These are phyloP conservation scores for Chaetomiaceae sp. DNA, from an alignment of 2,329 filamentous ascomycete genomes.

Conservation along the genomic window DNA sequence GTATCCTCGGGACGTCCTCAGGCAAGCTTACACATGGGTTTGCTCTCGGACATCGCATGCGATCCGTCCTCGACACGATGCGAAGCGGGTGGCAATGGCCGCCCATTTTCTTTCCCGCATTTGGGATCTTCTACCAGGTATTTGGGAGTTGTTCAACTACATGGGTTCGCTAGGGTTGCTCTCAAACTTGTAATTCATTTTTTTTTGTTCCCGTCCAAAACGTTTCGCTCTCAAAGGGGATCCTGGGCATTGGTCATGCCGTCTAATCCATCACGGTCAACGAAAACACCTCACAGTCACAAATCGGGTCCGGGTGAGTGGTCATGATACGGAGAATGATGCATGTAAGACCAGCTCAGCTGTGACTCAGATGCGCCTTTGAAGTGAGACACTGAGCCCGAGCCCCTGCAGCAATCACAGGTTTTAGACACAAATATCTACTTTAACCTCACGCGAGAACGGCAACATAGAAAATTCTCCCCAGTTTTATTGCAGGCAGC, in stretches of 20 bases:
- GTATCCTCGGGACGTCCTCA: not conserved
- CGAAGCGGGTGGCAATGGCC: slow-evolving; percentile 4
- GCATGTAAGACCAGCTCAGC: too few species aligned
- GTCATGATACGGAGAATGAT: too few species aligned
- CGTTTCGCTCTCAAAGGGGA: not conserved
- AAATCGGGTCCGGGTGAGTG: too few species aligned
- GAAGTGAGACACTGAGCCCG: too few species aligned
- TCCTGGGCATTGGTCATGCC: not conserved
- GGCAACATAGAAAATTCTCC: too few species aligned
- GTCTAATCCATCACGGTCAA: too few species aligned
- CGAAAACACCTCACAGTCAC: too few species aligned
- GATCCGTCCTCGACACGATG: slow-evolving; percentile 15
- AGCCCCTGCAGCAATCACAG: too few species aligned
- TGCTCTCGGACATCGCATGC: not conserved
- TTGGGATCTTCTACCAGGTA: slow-evolving; percentile 26
- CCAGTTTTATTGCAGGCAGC: too few species aligned
- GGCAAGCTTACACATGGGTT: not conserved
- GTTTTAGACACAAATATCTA: too few species aligned
- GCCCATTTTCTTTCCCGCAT: slow-evolving; percentile 21
- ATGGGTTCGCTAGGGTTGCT: slow-evolving; percentile 26
- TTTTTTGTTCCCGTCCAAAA: not conserved
- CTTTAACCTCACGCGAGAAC: too few species aligned
- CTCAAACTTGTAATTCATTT: slow-evolving; percentile 29
- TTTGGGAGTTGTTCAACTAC: slow-evolving; percentile 26
- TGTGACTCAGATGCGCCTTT: too few species aligned